Percentiles rank a stretch among this genome's conserved stretches.
phyloP scores from a whole-genome alignment of 1,139 yeast species.

The Taphrina deformans region DNA sequence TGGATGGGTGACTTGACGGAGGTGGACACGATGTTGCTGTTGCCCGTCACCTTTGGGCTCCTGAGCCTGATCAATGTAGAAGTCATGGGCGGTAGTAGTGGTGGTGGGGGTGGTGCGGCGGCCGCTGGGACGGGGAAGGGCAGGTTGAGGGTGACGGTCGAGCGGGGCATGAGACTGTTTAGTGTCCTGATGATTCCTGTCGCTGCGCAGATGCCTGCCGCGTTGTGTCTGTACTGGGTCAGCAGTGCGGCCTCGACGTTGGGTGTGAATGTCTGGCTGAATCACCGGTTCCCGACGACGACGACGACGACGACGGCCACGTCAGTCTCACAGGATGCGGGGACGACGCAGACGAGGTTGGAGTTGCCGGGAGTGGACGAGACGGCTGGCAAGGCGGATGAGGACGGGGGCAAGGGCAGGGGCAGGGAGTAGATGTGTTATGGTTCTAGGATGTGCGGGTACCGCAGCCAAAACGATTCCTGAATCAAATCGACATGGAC shows the following conservation, averaged over 20 bases:
- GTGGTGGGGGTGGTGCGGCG: background rate
- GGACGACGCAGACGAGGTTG: background rate
- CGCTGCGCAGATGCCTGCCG: slow-evolving; percentile 32
- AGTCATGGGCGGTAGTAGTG: background rate
- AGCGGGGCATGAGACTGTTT: slow-evolving; percentile 13
- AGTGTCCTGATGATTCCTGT: slow-evolving; percentile 13
- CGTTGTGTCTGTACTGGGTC: slow-evolving; percentile 29
- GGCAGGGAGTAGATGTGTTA: background rate
- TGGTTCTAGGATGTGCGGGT: background rate
- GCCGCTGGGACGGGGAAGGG: background rate
- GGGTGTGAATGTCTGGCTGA: slow-evolving; percentile 5
- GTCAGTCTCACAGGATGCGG: background rate
- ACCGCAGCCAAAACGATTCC: slow-evolving; percentile 56
- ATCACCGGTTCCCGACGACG: background rate
- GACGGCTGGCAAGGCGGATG: background rate
- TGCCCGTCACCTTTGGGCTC: slow-evolving; percentile 16
- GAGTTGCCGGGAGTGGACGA: slow-evolving; percentile 15
- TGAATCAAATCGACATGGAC: slow-evolving; percentile 61
- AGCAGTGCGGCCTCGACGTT: slow-evolving; percentile 15
- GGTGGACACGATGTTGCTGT: background rate
- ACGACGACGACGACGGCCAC: background rate
- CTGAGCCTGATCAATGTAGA: slow-evolving; percentile 25
- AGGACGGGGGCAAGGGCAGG: background rate
- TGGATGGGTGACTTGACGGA: slow-evolving; percentile 25
- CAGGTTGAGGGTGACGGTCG: background rate